Percentiles rank a stretch among this genome's conserved stretches.
Conservation (phyloP, 2,329 filamentous ascomycete species). For the Fusarium circinatum region DNA sequence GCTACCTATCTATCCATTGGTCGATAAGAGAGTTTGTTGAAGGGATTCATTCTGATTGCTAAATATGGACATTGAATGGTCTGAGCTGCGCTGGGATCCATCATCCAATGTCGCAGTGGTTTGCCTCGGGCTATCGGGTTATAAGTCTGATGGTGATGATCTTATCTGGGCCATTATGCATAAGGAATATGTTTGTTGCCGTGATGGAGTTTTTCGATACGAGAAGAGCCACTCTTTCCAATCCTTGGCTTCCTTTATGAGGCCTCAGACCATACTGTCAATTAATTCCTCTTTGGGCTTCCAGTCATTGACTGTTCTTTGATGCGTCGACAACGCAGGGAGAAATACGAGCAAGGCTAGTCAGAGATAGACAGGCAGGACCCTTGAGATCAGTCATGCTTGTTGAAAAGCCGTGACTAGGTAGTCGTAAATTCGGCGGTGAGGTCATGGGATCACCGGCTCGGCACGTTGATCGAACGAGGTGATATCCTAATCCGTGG, state of each 20-base stretch:
- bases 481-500: not conserved
- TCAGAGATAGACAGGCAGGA: conserved; percentile 14
- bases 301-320: not conserved
- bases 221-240: conserved; percentile 16
- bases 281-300: conserved; percentile 15
- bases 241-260: not conserved
- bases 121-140: conserved; percentile 14
- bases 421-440: conserved; percentile 6
- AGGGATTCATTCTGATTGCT: conserved; percentile 2
- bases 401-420: not conserved
- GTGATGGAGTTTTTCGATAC: conserved; percentile 15
- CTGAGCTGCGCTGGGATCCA: not conserved
- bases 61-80: conserved; percentile 9
- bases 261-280: conserved; percentile 20
- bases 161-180: conserved; percentile 1
- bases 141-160: not conserved
- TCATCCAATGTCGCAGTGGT: not conserved
- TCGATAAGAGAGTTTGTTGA: not conserved
- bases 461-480: conserved; percentile 12
- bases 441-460: conserved; percentile 32
- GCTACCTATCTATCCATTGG: conserved; percentile 16
- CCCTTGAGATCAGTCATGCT: conserved; percentile 16
- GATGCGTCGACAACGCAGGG: conserved; percentile 23
- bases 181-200: not conserved
- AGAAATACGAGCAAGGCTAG: conserved; percentile 35